Evolutionary conservation across 257 asterid species (phyloP).

Genomic region (Anisodus tanguticus): DNA sequence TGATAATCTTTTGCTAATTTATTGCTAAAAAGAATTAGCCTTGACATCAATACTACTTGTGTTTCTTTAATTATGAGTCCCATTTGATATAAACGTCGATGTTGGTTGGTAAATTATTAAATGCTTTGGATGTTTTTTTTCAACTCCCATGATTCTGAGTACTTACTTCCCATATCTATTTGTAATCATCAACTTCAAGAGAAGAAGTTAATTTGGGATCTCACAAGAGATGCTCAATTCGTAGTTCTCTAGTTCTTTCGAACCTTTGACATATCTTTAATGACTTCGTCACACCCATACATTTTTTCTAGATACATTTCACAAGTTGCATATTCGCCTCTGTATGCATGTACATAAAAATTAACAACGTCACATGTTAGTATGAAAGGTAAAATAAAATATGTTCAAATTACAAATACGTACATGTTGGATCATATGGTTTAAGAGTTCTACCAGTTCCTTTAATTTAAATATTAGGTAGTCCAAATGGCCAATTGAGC

Average conservation of each 20-base stretch:
- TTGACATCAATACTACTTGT: not conserved
- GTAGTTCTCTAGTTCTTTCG: not conserved
- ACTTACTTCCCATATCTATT: not conserved
- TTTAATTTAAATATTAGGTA: too few relatives aligned
- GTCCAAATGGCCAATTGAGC: too few relatives aligned
- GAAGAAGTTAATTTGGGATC: not conserved
- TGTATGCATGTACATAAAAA: not conserved
- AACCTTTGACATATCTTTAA: not conserved
- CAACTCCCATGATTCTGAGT: not conserved
- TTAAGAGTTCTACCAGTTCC: not conserved
- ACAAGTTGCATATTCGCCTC: not conserved
- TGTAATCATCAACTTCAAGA: constrained; percentile 19
- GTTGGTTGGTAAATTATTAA: not conserved
- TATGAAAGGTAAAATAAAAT: too few relatives aligned
- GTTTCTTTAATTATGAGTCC: too few relatives aligned
- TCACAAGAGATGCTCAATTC: not conserved
- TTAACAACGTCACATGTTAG: not conserved
- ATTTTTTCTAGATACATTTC: not conserved
- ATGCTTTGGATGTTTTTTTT: not conserved
- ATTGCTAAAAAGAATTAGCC: too few relatives aligned
- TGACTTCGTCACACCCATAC: not conserved
- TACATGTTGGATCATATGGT: not conserved
- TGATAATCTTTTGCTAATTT: too few relatives aligned
- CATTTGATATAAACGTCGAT: too few relatives aligned
- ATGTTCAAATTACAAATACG: not conserved